Base-by-base conservation (phyloP, 169 alveolate species). In the Cryptosporidium viatorum region DNA sequence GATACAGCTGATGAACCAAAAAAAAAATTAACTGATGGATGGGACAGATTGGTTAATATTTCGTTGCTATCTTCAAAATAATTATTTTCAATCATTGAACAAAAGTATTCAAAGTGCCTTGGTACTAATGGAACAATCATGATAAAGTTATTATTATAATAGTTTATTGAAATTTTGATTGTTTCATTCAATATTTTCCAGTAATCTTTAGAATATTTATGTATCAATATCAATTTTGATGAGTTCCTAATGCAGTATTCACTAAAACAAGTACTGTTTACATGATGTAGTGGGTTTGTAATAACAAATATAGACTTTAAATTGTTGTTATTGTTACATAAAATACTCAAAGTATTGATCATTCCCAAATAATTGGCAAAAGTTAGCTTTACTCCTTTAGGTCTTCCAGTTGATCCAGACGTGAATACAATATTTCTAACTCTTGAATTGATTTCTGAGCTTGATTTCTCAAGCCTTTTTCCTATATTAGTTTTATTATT, bases 271-370 rank as follows among this genome's bases (percentile, higher is more conserved):
- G 93, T 85, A 50, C 92, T 60, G 59, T 92, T 92, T 21, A 86
- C 55, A 86, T 92, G 94, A 50, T 92, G 93, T 12, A 92, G 68
- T 29, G 94, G 94, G 50, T 92, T 92, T 48, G 91, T 86, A n/a
- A 85, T n/a, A 8, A 92, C 84, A 39, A 92, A 59, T 8, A 29
- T 86, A 71, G 45, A 43, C 23, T 70, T 65, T 41, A 29, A 59
- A 5, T 59, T 6, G 14, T 67, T 55, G n/a, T 39, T 45, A 55
- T 50, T 50, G 4, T 5, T 74, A 23, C 59, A 70, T n/a, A 67
- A 55, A 23, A 48, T 31, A 23, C 67, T 52, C 9, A 80, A 60
- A 23, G 89, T 31, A 23, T 39, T 23, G 3, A 80, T 65, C 68
- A 48, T 62, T 26, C 41, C 65, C 16, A 21, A 43, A 31, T 60